Conservation (phyloP, 805 yeast genomes). For the Sugiyamaella americana region DNA sequence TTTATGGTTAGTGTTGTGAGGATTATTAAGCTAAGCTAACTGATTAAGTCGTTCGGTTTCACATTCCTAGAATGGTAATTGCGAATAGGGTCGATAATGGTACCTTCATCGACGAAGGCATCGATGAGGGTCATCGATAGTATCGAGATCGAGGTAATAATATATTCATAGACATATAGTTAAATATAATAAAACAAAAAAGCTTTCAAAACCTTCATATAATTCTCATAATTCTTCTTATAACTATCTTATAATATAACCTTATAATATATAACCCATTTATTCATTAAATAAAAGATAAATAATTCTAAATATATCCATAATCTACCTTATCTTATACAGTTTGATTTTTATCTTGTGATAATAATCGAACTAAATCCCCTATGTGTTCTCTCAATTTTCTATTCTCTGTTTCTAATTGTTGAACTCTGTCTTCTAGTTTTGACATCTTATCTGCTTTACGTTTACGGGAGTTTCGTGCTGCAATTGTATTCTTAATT, state of each 20-base stretch:
- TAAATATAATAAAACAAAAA: neutral
- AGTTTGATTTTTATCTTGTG: neutral
- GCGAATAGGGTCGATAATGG: neutral
- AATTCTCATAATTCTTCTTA: neutral
- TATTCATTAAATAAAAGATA: no score
- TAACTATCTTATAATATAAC: no score
- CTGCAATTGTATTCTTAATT: constrained; percentile 83
- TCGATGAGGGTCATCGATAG: no score
- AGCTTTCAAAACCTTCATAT: neutral
- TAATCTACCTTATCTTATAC: no score
- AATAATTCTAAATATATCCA: no score
- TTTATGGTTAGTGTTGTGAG: no score
- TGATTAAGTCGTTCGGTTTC: no score
- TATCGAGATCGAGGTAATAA: neutral
- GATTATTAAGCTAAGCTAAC: no score
- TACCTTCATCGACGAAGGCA: no score
- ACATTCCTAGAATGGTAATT: no score
- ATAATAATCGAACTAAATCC: neutral
- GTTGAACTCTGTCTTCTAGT: constrained; percentile 72
- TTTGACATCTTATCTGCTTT: constrained; percentile 88
- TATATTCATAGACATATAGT: neutral
- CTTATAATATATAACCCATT: no score
- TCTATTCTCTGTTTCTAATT: constrained; percentile 20
- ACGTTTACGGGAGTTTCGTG: constrained; percentile 88
- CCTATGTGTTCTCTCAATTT: constrained; percentile 4